These are phyloP conservation scores for Monosporascus cannonballus DNA, from an alignment of 2,329 filamentous ascomycete species.

Conservation along the genomic window DNA sequence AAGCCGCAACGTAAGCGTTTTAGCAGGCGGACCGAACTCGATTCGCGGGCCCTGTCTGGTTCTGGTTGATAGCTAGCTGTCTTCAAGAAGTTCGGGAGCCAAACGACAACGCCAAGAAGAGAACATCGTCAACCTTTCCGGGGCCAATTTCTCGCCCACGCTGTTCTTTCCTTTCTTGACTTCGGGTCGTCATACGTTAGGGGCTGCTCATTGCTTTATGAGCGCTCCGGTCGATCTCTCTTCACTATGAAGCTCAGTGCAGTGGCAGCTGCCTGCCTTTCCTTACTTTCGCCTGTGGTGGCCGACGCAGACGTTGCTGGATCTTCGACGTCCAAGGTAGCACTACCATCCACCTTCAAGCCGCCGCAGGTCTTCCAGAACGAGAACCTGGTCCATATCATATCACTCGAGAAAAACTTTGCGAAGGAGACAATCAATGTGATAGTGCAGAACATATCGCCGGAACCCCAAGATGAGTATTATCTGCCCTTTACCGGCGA, in stretches of 20 bases:
- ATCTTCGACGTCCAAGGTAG: slow-evolving; percentile 50
- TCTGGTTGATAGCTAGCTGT: slow-evolving; percentile 18
- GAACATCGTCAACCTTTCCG: slow-evolving; percentile 5
- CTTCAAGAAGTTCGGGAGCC: slow-evolving; percentile 3
- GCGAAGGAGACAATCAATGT: slow-evolving; percentile 87
- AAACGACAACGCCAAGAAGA: slow-evolving; percentile 8
- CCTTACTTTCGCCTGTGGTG: slow-evolving; percentile 46
- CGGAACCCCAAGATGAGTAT: slow-evolving; percentile 78
- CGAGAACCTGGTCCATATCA: slow-evolving; percentile 79
- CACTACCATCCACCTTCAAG: slow-evolving; percentile 63
- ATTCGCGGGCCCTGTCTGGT: not conserved
- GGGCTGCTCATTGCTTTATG: slow-evolving; percentile 24
- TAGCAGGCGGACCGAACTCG: not conserved
- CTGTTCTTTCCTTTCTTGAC: slow-evolving; percentile 9
- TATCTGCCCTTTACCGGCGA: slow-evolving; percentile 79
- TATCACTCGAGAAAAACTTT: slow-evolving; percentile 91
- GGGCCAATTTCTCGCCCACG: slow-evolving; percentile 7
- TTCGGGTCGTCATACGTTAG: slow-evolving; percentile 4
- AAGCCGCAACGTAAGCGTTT: not conserved
- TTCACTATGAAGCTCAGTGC: slow-evolving; percentile 42
- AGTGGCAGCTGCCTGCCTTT: slow-evolving; percentile 52
- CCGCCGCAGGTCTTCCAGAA: slow-evolving; percentile 93
- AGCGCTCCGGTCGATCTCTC: slow-evolving; percentile 18
- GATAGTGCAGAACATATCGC: slow-evolving; percentile 82
- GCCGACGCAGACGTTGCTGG: slow-evolving; percentile 21